Conservation (phyloP, 768 basidiomycete genomes). For the Phylloporus arenicola region DNA sequence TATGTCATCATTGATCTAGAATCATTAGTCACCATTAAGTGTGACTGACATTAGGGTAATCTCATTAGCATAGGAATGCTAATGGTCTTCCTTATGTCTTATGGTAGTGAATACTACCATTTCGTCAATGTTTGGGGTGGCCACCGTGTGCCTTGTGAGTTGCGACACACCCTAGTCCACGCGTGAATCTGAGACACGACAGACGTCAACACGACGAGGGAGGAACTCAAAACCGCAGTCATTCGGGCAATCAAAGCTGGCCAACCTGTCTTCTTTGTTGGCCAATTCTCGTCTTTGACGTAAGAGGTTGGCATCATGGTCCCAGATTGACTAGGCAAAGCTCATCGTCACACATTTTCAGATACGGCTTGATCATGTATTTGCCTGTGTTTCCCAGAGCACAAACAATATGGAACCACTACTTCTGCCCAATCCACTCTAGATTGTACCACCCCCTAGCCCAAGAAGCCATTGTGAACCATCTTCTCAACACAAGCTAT, state of each 20-base stretch:
- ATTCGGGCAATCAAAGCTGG: conserved; percentile 85
- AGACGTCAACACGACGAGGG: conserved; percentile 89
- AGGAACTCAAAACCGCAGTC: conserved; percentile 75
- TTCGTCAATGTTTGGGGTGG: conserved; percentile 90
- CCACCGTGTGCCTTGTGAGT: conserved; percentile 74
- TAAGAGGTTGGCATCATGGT: conserved; percentile 74
- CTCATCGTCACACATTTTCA: background rate
- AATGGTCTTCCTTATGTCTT: too few relatives aligned
- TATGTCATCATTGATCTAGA: too few relatives aligned
- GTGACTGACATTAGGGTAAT: too few relatives aligned
- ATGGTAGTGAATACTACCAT: too few relatives aligned
- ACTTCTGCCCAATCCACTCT: background rate
- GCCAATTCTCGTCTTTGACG: conserved; percentile 67
- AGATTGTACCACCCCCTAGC: background rate
- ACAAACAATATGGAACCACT: background rate
- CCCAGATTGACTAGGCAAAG: too few relatives aligned
- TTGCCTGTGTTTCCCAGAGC: background rate
- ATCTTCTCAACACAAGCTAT: background rate
- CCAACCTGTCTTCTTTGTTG: conserved; percentile 91
- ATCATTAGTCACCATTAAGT: too few relatives aligned
- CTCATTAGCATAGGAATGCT: too few relatives aligned
- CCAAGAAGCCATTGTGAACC: background rate
- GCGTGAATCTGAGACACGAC: background rate
- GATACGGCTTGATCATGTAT: too few relatives aligned
- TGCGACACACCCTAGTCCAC: background rate